These are phyloP conservation scores for Dryas integrifolia DNA, from an alignment of 331 rosid species.

Conservation along the genomic window DNA sequence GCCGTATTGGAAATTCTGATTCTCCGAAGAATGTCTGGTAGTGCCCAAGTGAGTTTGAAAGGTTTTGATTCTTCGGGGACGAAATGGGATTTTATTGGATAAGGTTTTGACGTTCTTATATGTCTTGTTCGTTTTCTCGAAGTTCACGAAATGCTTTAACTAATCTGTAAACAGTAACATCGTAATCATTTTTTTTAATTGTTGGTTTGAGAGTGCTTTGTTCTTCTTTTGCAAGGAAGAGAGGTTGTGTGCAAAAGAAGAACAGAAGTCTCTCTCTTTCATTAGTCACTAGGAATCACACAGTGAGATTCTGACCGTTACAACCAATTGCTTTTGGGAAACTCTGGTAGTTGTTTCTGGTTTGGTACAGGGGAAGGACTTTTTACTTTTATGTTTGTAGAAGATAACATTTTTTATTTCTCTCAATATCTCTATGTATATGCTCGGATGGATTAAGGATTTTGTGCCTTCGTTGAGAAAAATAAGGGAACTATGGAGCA, in stretches of 20 bases:
- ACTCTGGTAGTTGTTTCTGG: constrained; percentile 37
- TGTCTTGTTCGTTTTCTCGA: constrained; percentile 43
- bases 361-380: constrained; percentile 42
- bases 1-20: constrained; percentile 3
- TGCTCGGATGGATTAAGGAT: constrained; percentile 38
- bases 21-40: background rate
- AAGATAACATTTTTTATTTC: constrained; percentile 4
- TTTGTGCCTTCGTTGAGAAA: constrained; percentile 12
- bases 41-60: constrained; percentile 10
- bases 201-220: constrained; percentile 35
- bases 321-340: constrained; percentile 45
- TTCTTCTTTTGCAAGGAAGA: constrained; percentile 33
- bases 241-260: constrained; percentile 20
- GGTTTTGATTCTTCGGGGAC: constrained; percentile 4
- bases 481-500: constrained; percentile 19
- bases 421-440: background rate
- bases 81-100: constrained; percentile 22
- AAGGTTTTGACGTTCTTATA: constrained; percentile 25
- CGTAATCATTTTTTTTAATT: background rate
- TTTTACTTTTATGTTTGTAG: constrained; percentile 12
- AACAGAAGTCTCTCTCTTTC: constrained; percentile 23
- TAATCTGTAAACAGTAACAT: constrained; percentile 20
- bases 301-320: constrained; percentile 36
- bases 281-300: constrained; percentile 16
- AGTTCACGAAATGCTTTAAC: constrained; percentile 39